Evolutionary conservation across 345 rosid genomes (phyloP), one percentile per base, ranked within the genome.

Genomic region (Dipteronia dyeriana): DNA sequence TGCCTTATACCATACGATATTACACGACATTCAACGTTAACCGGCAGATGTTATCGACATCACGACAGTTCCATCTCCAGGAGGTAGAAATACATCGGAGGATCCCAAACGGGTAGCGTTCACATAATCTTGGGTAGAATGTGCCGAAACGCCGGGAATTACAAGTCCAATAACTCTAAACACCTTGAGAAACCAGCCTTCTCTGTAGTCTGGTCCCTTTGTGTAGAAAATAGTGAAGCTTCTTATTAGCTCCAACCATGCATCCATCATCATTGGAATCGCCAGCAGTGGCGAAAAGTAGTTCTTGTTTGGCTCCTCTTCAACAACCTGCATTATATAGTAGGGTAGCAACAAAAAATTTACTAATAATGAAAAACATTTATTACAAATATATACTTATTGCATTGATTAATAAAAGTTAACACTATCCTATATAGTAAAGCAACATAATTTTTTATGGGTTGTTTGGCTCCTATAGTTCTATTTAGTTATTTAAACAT

Each of bases 301-400:
- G 76, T 90, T 87, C 81, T 85, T 88, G 72, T 82, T 84, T 14
- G 90, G 88, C 41, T 84, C 86, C 6, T 91, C 94, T 2, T 60
- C 34, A 45, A 91, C 78, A 41, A 87, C 81, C 94, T 91, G 83
- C 57, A 47, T 17, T 4, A 11, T 13, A 49, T 41, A 49, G 13
- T 8, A 26, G n/a, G n/a, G n/a, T n/a, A n/a, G n/a, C n/a, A n/a
- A n/a, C n/a, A n/a, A n/a, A n/a, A n/a, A n/a, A n/a, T n/a, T n/a
- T n/a, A n/a, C n/a, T n/a, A n/a, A n/a, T n/a, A n/a, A n/a, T n/a
- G n/a, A n/a, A n/a, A n/a, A n/a, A n/a, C n/a, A n/a, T n/a, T n/a
- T n/a, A n/a, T n/a, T n/a, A n/a, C n/a, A n/a, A n/a, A n/a, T n/a
- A n/a, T n/a, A n/a, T n/a, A n/a, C n/a, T n/a, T n/a, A n/a, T n/a